Percentiles rank a stretch among this genome's conserved stretches.
Evolutionary conservation across 2,329 filamentous ascomycete genomes (phyloP).

Genomic region (Stagonosporopsis vannaccii): DNA sequence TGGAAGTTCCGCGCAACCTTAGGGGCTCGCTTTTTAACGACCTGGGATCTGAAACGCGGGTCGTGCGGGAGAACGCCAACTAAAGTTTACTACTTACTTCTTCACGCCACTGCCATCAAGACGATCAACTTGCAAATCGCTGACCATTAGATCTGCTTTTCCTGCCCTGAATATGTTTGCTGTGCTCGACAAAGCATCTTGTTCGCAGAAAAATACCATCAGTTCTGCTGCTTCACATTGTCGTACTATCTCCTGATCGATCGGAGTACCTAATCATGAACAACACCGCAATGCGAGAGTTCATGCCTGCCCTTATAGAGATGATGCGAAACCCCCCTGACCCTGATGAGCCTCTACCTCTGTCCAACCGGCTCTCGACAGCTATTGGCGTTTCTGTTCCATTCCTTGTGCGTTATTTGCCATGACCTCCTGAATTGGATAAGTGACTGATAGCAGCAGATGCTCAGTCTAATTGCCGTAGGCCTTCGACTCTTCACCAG

Average conservation of each 20-base stretch:
- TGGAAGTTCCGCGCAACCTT: neutral
- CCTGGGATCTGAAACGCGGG: neutral
- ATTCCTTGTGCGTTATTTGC: neutral
- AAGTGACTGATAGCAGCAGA: neutral
- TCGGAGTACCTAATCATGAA: neutral
- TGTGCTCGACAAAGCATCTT: neutral
- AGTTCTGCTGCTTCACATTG: neutral
- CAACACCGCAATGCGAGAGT: neutral
- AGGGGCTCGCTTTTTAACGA: neutral
- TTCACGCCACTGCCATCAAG: neutral
- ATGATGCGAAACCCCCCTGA: conserved; percentile 6
- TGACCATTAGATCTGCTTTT: neutral
- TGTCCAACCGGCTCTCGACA: neutral
- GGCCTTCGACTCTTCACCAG: neutral
- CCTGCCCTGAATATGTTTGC: neutral
- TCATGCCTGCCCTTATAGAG: neutral
- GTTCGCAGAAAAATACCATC: neutral
- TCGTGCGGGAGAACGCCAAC: neutral
- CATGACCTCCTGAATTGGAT: too few relatives aligned
- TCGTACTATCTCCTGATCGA: neutral
- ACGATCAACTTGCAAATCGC: neutral
- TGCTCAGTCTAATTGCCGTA: conserved; percentile 5
- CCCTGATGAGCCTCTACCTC: neutral
- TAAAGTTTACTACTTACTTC: neutral
- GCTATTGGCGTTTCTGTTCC: conserved; percentile 2